Evolutionary conservation across 2,329 filamentous ascomycete genomes (phyloP).

Genomic region (Alternaria sp.): DNA sequence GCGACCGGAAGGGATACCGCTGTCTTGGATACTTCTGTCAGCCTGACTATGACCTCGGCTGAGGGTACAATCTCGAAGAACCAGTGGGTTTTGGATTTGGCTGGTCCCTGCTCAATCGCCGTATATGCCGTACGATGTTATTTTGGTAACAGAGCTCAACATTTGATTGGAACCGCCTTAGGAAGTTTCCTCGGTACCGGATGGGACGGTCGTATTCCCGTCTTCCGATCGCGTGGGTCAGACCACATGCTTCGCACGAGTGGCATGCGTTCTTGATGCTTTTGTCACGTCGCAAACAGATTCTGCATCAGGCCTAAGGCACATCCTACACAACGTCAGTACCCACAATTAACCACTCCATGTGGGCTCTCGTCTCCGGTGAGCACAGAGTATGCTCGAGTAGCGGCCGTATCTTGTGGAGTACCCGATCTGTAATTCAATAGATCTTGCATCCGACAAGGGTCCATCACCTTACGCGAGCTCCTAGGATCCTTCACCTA

Average conservation of each 20-base stretch:
- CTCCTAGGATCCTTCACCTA: background rate
- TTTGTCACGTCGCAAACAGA: background rate
- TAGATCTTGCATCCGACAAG: constrained; percentile 13
- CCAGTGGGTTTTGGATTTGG: background rate
- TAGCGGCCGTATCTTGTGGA: constrained; percentile 5
- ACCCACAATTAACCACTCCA: background rate
- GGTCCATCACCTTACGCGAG: constrained; percentile 9
- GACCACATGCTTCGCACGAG: constrained; percentile 1
- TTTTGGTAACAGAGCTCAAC: constrained; percentile 3
- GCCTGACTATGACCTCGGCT: constrained; percentile 2
- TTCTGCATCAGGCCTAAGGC: background rate
- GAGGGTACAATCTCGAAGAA: background rate
- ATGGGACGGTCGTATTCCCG: background rate
- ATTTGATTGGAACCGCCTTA: background rate
- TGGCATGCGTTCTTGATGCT: constrained; percentile 2
- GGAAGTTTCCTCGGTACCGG: background rate
- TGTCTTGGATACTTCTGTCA: constrained; percentile 4
- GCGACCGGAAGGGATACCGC: background rate
- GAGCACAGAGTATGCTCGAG: constrained; percentile 1
- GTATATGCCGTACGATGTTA: constrained; percentile 4
- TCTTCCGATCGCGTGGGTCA: background rate
- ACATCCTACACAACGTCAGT: constrained; percentile 1
- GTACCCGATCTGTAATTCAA: constrained; percentile 10
- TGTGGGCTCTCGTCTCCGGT: background rate
- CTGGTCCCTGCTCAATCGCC: background rate